These are phyloP conservation scores for Globisporangium acanthophoron DNA, from an alignment of 352 stramenopile species.

Conservation along the genomic window DNA sequence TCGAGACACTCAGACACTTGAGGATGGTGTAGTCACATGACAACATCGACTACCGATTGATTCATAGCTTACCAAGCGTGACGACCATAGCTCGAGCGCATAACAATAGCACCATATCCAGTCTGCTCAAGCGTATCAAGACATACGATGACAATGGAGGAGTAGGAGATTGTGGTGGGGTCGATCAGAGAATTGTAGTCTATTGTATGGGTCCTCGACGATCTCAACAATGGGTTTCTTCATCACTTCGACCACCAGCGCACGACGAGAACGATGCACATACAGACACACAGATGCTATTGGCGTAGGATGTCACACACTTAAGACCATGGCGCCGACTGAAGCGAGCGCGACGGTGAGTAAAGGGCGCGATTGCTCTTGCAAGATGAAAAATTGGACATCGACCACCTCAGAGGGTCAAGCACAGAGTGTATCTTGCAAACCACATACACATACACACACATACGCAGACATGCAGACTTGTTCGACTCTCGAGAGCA, in stretches of 20 bases:
- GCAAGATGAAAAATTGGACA: slow-evolving; percentile 86
- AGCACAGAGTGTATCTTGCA: slow-evolving; percentile 87
- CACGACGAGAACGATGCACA: not conserved
- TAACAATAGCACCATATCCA: no score
- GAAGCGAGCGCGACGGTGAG: slow-evolving; percentile 59
- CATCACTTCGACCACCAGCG: slow-evolving; percentile 58
- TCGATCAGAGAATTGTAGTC: slow-evolving; percentile 91
- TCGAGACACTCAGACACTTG: no score
- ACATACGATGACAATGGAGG: no score
- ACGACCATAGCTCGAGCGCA: no score
- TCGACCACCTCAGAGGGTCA: slow-evolving; percentile 64
- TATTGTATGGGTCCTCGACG: slow-evolving; percentile 65
- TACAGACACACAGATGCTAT: slow-evolving; percentile 2
- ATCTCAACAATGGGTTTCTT: slow-evolving; percentile 72
- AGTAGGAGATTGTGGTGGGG: slow-evolving; percentile 9
- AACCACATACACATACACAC: slow-evolving; percentile 12
- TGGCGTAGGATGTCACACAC: slow-evolving; percentile 43
- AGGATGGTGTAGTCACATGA: no score
- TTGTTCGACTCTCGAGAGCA: slow-evolving; percentile 36
- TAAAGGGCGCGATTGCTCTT: slow-evolving; percentile 54
- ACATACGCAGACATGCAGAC: slow-evolving; percentile 10
- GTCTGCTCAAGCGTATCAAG: no score
- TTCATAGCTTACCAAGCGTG: not conserved
- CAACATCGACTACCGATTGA: not conserved
- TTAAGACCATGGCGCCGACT: slow-evolving; percentile 73